These are phyloP conservation scores for Heliamphora exappendiculata DNA, from an alignment of 148 eudicot species.

Conservation along the genomic window DNA sequence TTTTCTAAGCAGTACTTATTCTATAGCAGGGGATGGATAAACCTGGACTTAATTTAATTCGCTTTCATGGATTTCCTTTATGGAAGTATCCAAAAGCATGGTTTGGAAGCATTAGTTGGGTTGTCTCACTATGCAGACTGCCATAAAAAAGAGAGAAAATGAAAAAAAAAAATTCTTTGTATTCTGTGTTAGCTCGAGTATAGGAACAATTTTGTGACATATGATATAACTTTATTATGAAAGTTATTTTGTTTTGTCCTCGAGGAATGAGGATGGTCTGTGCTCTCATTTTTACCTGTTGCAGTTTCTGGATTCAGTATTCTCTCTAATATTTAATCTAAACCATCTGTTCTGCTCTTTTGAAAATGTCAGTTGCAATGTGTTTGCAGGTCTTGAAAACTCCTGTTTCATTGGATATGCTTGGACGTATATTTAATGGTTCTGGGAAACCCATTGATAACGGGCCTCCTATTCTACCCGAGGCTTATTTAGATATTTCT, in stretches of 20 bases:
- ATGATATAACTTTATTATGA: background rate
- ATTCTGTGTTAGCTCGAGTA: background rate
- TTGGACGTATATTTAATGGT: slow-evolving; percentile 97
- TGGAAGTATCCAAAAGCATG: background rate
- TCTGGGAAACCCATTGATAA: slow-evolving; percentile 98
- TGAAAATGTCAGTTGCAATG: background rate
- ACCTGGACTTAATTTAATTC: background rate
- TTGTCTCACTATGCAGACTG: background rate
- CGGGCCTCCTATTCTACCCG: slow-evolving; percentile 96
- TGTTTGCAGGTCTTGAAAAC: slow-evolving; percentile 78
- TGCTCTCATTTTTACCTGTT: background rate
- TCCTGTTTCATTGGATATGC: slow-evolving; percentile 97
- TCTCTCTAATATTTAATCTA: background rate
- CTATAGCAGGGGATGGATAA: background rate
- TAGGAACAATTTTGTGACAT: background rate
- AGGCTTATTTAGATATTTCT: slow-evolving; percentile 96
- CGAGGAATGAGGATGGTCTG: background rate
- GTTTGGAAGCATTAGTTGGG: background rate
- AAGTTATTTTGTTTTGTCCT: background rate
- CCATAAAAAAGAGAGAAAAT: background rate
- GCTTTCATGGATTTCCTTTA: background rate
- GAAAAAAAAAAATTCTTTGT: background rate
- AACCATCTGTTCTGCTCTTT: background rate
- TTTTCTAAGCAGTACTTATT: background rate
- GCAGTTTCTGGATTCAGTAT: background rate